These are phyloP conservation scores for Raddia distichophylla DNA, from an alignment of 176 grass and related monocot species.

Conservation along the genomic window DNA sequence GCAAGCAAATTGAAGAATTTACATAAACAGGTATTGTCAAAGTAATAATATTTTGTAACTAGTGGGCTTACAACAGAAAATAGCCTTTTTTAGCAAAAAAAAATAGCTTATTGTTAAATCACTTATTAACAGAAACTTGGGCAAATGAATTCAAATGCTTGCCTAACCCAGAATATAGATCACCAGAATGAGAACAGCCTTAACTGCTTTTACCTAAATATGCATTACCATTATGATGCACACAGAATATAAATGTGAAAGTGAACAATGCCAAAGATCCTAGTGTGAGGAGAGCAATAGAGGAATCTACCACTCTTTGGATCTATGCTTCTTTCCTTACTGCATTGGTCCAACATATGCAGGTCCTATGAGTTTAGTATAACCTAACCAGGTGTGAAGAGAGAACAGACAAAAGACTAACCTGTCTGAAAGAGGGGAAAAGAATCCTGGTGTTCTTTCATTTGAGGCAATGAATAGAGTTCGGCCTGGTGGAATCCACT, in stretches of 20 bases:
- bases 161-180: conserved; percentile 20
- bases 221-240: background rate
- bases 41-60: background rate
- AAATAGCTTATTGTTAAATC: conserved; percentile 4
- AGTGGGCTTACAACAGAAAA: background rate
- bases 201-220: background rate
- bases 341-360: conserved; percentile 24
- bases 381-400: background rate
- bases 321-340: conserved; percentile 19
- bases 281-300: background rate
- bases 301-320: conserved; percentile 37
- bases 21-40: conserved; percentile 4
- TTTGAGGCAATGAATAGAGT: conserved; percentile 94
- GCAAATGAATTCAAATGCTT: background rate
- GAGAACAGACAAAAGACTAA: no score
- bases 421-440: conserved; percentile 76
- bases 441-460: conserved; percentile 79
- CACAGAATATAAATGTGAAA: conserved; percentile 6
- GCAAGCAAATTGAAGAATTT: conserved; percentile 1
- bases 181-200: background rate
- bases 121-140: background rate
- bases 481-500: conserved; percentile 81
- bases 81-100: background rate
- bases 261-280: background rate
- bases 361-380: background rate